Percentiles rank a stretch among this genome's conserved stretches.
These are phyloP conservation scores for Jacaranda copaia DNA, from an alignment of 257 asterid genomes.

Conservation along the genomic window DNA sequence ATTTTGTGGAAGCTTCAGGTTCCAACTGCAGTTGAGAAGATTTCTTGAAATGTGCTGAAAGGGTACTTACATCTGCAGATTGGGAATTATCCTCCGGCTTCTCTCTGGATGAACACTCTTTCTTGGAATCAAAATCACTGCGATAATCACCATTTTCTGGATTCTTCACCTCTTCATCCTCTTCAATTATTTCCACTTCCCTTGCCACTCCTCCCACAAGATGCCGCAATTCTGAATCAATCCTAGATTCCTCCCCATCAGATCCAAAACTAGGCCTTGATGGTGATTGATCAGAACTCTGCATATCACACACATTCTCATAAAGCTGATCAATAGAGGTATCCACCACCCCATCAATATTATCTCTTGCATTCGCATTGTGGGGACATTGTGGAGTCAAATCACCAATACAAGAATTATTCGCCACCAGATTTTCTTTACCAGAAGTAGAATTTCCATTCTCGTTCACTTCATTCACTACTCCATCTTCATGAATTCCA, in stretches of 20 bases:
- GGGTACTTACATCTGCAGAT: slow-evolving; percentile 44
- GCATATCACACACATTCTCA: slow-evolving; percentile 93
- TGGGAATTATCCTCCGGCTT: slow-evolving; percentile 54
- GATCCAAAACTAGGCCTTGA: slow-evolving; percentile 92
- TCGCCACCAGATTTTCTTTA: slow-evolving; percentile 46
- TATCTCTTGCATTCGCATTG: slow-evolving; percentile 42
- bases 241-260: slow-evolving; percentile 91
- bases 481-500: slow-evolving; percentile 59
- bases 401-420: slow-evolving; percentile 37
- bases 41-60: slow-evolving; percentile 54
- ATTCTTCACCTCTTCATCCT: slow-evolving; percentile 71
- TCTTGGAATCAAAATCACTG: slow-evolving; percentile 52
- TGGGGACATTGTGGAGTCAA: slow-evolving; percentile 49
- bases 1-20: slow-evolving; percentile 53
- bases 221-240: slow-evolving; percentile 87
- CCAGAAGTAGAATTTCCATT: slow-evolving; percentile 47
- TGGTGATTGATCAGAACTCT: slow-evolving; percentile 94
- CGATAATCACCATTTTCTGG: slow-evolving; percentile 50
- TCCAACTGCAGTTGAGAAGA: slow-evolving; percentile 50
- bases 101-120: slow-evolving; percentile 43
- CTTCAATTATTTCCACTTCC: slow-evolving; percentile 82
- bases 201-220: slow-evolving; percentile 91
- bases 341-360: slow-evolving; percentile 56
- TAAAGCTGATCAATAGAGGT: slow-evolving; percentile 90
- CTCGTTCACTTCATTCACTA: slow-evolving; percentile 49